Percentiles rank a stretch among this genome's conserved stretches.
Evolutionary conservation across 2,329 filamentous ascomycete genomes (phyloP).

Genomic region (Chaetomium globosum): DNA sequence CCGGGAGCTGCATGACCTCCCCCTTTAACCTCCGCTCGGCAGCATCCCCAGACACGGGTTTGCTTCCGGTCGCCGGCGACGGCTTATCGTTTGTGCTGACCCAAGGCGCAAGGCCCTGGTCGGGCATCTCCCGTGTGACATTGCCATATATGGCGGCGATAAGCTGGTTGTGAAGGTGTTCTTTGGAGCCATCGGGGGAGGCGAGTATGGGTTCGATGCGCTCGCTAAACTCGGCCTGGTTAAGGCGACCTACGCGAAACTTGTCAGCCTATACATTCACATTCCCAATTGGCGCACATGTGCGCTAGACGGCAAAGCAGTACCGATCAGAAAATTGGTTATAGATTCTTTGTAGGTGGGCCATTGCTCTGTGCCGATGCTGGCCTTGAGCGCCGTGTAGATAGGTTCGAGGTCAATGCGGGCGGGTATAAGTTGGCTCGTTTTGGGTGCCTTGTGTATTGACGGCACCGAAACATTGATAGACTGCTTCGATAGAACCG

Average conservation of each 20-base stretch:
- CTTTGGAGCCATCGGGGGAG: constrained; percentile 60
- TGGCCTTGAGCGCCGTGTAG: constrained; percentile 63
- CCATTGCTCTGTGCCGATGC: constrained; percentile 65
- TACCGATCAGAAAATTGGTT: constrained; percentile 66
- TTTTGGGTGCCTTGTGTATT: constrained; percentile 57
- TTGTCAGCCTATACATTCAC: constrained; percentile 41
- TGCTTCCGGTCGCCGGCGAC: constrained; percentile 57
- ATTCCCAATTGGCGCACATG: constrained; percentile 14
- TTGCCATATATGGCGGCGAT: constrained; percentile 69
- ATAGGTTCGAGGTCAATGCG: constrained; percentile 69
- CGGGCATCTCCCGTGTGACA: constrained; percentile 69
- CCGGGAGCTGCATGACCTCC: constrained; percentile 72
- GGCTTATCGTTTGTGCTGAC: constrained; percentile 73
- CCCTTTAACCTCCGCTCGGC: constrained; percentile 67
- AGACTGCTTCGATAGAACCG: constrained; percentile 60
- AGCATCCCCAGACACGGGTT: constrained; percentile 66
- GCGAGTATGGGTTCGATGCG: constrained; percentile 63
- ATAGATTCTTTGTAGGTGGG: constrained; percentile 64
- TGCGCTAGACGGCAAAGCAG: constrained; percentile 29
- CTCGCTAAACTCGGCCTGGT: constrained; percentile 62
- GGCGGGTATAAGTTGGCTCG: constrained; percentile 64
- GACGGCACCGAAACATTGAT: constrained; percentile 57
- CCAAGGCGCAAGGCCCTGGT: constrained; percentile 68
- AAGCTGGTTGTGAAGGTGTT: constrained; percentile 69
- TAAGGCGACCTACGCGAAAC: constrained; percentile 57